These are phyloP conservation scores for Medicago arabica DNA, from an alignment of 306 rosid species.

Conservation along the genomic window DNA sequence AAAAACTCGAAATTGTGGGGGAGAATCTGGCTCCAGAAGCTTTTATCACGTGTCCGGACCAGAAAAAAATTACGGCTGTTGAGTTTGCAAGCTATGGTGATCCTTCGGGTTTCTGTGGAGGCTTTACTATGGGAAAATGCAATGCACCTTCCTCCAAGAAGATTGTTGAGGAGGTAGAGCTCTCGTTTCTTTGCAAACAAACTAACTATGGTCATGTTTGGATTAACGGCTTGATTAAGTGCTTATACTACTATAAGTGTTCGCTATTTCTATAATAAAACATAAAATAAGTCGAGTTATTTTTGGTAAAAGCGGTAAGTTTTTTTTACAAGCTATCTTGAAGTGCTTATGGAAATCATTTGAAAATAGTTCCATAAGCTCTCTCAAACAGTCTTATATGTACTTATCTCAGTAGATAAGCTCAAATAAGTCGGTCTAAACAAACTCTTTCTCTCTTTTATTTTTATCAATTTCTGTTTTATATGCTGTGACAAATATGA, in stretches of 20 bases:
- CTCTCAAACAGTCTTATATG: too few species aligned
- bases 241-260: not conserved
- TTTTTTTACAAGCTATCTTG: too few species aligned
- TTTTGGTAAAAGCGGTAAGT: too few species aligned
- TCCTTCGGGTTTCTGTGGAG: constrained; percentile 75
- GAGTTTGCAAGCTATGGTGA: constrained; percentile 89
- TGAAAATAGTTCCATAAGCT: too few species aligned
- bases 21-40: constrained; percentile 43
- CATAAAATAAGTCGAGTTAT: too few species aligned
- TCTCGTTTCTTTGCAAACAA: constrained; percentile 16
- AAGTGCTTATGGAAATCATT: too few species aligned
- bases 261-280: not conserved
- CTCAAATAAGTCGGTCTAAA: too few species aligned
- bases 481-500: too few species aligned
- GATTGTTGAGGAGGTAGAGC: constrained; percentile 53
- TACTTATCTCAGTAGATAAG: too few species aligned
- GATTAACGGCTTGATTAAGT: not conserved
- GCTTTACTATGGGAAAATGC: constrained; percentile 55
- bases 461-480: too few species aligned
- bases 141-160: constrained; percentile 45
- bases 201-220: not conserved
- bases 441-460: too few species aligned
- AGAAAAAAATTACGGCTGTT: constrained; percentile 50
- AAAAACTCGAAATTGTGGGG: constrained; percentile 40
- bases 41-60: constrained; percentile 56